These are phyloP conservation scores for Ogataea trehaloabstinens DNA, from an alignment of 805 yeast species.

Conservation along the genomic window DNA sequence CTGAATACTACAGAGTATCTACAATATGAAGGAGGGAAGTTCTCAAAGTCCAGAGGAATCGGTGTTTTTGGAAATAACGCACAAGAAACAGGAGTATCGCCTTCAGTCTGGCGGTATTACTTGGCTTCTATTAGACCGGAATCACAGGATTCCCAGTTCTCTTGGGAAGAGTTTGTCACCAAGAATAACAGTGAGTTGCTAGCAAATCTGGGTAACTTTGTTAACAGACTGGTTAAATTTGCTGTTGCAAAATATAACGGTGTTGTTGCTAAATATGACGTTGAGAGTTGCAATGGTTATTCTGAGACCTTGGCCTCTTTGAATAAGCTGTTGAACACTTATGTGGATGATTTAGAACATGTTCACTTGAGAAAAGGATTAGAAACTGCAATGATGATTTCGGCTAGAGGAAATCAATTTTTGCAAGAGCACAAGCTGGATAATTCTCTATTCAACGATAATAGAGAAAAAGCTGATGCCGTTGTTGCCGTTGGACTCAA, in stretches of 20 bases:
- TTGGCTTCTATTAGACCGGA: conserved; percentile 92
- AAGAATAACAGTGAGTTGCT: conserved; percentile 90
- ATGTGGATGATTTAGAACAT: conserved; percentile 71
- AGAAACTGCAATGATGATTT: conserved; percentile 86
- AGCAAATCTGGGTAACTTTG: conserved; percentile 96
- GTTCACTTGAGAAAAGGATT: conserved; percentile 85
- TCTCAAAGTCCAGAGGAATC: conserved; percentile 94
- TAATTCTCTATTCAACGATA: conserved; percentile 72
- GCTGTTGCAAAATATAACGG: conserved; percentile 89
- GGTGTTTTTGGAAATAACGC: conserved; percentile 99
- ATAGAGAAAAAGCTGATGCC: conserved; percentile 82
- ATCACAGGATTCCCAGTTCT: conserved; percentile 91
- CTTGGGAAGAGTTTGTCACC: conserved; percentile 94
- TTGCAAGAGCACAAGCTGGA: conserved; percentile 95
- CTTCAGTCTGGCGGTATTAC: conserved; percentile 98
- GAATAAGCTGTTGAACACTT: conserved; percentile 56
- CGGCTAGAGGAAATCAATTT: conserved; percentile 92
- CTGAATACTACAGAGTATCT: conserved; percentile 93
- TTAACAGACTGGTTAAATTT: conserved; percentile 89
- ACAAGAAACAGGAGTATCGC: conserved; percentile 82
- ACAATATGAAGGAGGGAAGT: conserved; percentile 97
- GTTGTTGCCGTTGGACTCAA: conserved; percentile 91
- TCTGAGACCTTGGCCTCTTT: conserved; percentile 52
- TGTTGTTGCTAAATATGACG: conserved; percentile 70
- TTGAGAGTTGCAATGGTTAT: conserved; percentile 47